Conservation (phyloP, 495 filamentous ascomycete species). For the Astrothelium subdiscretum region DNA sequence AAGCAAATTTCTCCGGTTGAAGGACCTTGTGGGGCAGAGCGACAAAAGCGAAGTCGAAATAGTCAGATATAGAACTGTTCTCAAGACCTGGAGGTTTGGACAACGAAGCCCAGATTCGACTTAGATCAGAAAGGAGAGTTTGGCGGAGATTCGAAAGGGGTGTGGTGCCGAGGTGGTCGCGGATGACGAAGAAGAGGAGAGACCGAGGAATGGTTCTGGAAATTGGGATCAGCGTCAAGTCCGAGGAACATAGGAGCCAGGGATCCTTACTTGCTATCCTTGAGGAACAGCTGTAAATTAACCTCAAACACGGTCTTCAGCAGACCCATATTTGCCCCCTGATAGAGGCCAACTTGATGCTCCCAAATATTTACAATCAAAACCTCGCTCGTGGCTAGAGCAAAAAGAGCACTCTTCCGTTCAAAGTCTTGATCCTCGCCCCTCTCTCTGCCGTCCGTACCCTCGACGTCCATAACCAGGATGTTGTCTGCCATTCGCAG, state of each 20-base stretch:
- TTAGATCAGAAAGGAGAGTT: conserved; percentile 81
- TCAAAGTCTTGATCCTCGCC: conserved; percentile 99
- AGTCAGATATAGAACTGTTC: conserved; percentile 80
- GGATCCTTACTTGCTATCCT: conserved; percentile 70
- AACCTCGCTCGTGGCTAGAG: conserved; percentile 93
- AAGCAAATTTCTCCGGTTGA: conserved; percentile 82
- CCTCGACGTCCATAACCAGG: conserved; percentile 97
- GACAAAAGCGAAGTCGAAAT: conserved; percentile 96
- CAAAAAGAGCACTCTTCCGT: conserved; percentile 93
- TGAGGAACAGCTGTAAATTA: conserved; percentile 90
- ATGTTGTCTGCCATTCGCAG: conserved; percentile 87
- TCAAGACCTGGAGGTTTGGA: conserved; percentile 85
- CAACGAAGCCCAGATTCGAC: conserved; percentile 80
- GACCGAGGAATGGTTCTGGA: conserved; percentile 75
- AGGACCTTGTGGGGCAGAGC: conserved; percentile 93
- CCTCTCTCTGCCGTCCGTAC: conserved; percentile 90
- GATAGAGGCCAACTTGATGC: conserved; percentile 94
- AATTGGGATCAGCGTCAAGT: background rate
- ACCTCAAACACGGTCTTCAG: conserved; percentile 98
- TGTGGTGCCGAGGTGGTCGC: conserved; percentile 86
- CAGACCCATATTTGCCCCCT: conserved; percentile 97
- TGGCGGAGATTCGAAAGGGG: conserved; percentile 78
- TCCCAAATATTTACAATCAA: conserved; percentile 99
- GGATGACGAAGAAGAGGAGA: conserved; percentile 95
- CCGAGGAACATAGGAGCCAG: background rate